These are phyloP conservation scores for Colletotrichum neosansevieriae DNA, from an alignment of 2,329 filamentous ascomycete genomes.

Conservation along the genomic window DNA sequence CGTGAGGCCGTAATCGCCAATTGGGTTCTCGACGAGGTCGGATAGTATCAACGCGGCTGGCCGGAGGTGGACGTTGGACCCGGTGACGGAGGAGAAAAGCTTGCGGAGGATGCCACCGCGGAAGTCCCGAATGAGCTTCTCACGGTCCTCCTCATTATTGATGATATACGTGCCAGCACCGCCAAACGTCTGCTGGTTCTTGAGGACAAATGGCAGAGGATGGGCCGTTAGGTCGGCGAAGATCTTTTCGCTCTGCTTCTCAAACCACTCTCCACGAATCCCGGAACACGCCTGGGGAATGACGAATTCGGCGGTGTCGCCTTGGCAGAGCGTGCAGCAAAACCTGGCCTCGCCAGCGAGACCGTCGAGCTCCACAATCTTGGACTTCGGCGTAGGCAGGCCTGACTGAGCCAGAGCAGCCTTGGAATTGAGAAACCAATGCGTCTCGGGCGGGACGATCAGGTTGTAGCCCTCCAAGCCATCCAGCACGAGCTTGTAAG, in stretches of 20 bases:
- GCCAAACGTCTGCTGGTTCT: conserved; percentile 53
- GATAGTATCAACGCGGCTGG: conserved; percentile 49
- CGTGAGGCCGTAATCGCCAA: conserved; percentile 50
- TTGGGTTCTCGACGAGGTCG: conserved; percentile 47
- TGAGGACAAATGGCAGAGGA: conserved; percentile 51
- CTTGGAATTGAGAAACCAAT: conserved; percentile 53
- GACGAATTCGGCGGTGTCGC: conserved; percentile 36
- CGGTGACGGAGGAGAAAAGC: conserved; percentile 48
- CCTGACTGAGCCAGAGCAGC: conserved; percentile 50
- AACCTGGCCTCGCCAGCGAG: conserved; percentile 33
- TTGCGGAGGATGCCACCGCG: conserved; percentile 46
- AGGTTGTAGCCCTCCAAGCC: conserved; percentile 47
- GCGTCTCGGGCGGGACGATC: conserved; percentile 47
- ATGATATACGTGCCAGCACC: conserved; percentile 53
- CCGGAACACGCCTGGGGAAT: conserved; percentile 47
- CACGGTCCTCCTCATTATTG: conserved; percentile 44
- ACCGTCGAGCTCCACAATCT: conserved; percentile 45
- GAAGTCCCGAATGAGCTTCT: conserved; percentile 43
- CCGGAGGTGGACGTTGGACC: conserved; percentile 47
- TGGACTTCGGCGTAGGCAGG: conserved; percentile 48
- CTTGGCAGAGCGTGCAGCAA: conserved; percentile 46
- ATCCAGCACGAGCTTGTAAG: conserved; percentile 48
- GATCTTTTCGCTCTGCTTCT: conserved; percentile 45
- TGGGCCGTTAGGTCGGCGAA: conserved; percentile 43
- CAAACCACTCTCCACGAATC: conserved; percentile 46